These are phyloP conservation scores for Alternaria sp. DNA, from an alignment of 2,329 filamentous ascomycete genomes.

Conservation along the genomic window DNA sequence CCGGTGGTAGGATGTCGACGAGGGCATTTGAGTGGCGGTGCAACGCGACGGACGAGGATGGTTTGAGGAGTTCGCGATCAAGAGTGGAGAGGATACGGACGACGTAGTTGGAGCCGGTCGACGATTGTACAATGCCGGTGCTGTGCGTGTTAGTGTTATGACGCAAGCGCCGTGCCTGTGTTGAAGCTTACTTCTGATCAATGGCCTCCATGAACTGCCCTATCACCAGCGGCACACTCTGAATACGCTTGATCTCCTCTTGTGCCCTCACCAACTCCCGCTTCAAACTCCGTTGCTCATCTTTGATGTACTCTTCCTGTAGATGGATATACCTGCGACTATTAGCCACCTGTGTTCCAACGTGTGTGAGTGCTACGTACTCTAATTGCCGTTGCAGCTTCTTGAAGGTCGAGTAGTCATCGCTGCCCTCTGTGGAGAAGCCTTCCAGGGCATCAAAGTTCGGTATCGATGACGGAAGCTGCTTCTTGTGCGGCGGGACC, in stretches of 20 bases:
- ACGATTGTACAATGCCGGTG: constrained; percentile 98
- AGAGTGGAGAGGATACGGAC: constrained; percentile 98
- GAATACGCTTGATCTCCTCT: constrained; percentile 99
- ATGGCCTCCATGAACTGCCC: constrained; percentile 99
- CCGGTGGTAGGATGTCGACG: constrained; percentile 97
- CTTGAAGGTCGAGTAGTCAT: constrained; percentile 96
- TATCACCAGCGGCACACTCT: constrained; percentile 96
- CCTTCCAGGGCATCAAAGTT: constrained; percentile 92
- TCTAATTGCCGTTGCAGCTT: constrained; percentile 96
- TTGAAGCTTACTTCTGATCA: constrained; percentile 83
- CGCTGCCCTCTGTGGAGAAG: constrained; percentile 77
- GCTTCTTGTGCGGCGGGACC: constrained; percentile 81
- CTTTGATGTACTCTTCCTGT: constrained; percentile 99
- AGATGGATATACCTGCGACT: constrained; percentile 82
- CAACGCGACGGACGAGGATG: constrained; percentile 94
- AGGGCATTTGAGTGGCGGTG: constrained; percentile 98
- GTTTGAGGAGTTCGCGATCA: constrained; percentile 97
- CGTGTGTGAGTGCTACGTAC: constrained; percentile 61
- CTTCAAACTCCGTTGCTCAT: constrained; percentile 98
- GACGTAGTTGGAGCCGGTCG: constrained; percentile 98
- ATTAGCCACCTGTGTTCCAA: constrained; percentile 38
- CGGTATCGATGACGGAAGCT: constrained; percentile 79
- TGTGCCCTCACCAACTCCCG: constrained; percentile 95
- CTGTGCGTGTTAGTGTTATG: constrained; percentile 57
- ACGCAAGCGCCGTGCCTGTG: constrained; percentile 5